These are phyloP conservation scores for Plasmodium yoelii DNA, from an alignment of 169 alveolate species.

Conservation along the genomic window DNA sequence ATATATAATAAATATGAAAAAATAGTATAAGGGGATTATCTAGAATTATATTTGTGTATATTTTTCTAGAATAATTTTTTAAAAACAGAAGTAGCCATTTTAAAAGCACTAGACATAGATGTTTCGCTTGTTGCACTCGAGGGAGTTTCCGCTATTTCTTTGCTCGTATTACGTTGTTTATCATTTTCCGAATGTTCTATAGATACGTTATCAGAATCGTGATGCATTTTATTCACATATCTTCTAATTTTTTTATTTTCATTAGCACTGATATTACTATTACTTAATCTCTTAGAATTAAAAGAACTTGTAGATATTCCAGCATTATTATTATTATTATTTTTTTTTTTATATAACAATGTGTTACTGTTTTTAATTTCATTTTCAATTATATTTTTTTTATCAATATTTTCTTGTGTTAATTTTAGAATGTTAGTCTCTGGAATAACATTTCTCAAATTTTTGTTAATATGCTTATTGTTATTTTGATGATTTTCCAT, in stretches of 20 bases:
- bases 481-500: too few species aligned
- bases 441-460: slow-evolving; percentile 14
- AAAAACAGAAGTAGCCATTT: slow-evolving; percentile 76
- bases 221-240: slow-evolving; percentile 40
- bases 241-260: slow-evolving; percentile 72
- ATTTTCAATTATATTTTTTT: slow-evolving; percentile 44
- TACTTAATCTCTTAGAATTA: slow-evolving; percentile 62
- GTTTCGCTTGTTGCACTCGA: slow-evolving; percentile 74
- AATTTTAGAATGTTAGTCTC: slow-evolving; percentile 31
- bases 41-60: not conserved
- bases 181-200: slow-evolving; percentile 43
- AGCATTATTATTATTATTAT: slow-evolving; percentile 25
- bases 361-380: slow-evolving; percentile 23
- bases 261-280: slow-evolving; percentile 50
- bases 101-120: slow-evolving; percentile 72
- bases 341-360: slow-evolving; percentile 10
- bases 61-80: slow-evolving; percentile 70
- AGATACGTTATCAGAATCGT: slow-evolving; percentile 51
- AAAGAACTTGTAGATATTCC: slow-evolving; percentile 41
- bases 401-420: slow-evolving; percentile 67
- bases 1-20: not conserved
- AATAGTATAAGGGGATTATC: not conserved
- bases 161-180: slow-evolving; percentile 30
- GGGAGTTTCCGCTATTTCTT: slow-evolving; percentile 51
- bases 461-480: slow-evolving; percentile 20